These are phyloP conservation scores for Ambrosia trifida DNA, from an alignment of 129 eudicot species.

Conservation along the genomic window DNA sequence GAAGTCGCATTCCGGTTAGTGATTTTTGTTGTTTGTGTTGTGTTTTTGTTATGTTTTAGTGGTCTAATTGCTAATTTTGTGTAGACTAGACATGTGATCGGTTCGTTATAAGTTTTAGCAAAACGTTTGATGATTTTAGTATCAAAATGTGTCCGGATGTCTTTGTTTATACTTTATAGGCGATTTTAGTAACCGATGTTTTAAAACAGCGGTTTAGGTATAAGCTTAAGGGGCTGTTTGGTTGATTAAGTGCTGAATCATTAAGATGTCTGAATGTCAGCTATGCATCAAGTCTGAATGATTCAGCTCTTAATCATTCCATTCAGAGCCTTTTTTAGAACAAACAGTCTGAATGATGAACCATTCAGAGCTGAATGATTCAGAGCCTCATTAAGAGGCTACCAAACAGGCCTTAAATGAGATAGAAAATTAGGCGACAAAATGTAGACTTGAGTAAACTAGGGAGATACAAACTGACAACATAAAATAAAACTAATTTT, in stretches of 20 bases:
- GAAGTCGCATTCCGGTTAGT: slow-evolving; percentile 62
- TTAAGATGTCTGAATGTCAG: too few relatives aligned
- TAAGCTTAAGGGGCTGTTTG: too few relatives aligned
- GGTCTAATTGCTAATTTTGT: not conserved
- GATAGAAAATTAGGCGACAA: not conserved
- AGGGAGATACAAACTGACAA: not conserved
- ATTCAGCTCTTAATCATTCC: too few relatives aligned
- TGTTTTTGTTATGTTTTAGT: not conserved
- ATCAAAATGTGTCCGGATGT: not conserved
- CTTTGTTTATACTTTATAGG: not conserved
- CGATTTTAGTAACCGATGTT: not conserved
- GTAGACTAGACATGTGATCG: not conserved
- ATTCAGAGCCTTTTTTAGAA: too few relatives aligned
- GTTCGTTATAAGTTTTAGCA: not conserved
- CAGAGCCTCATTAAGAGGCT: too few relatives aligned
- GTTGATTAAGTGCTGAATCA: too few relatives aligned
- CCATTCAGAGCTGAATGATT: too few relatives aligned
- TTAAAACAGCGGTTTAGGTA: not conserved
- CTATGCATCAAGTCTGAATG: too few relatives aligned
- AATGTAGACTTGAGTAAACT: not conserved
- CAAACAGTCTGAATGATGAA: too few relatives aligned
- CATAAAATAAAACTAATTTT: not conserved
- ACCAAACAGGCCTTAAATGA: too few relatives aligned
- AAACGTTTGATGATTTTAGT: not conserved
- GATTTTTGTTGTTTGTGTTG: not conserved